Conservation (phyloP, 169 alveolate species). For the Plasmodium ovale region DNA sequence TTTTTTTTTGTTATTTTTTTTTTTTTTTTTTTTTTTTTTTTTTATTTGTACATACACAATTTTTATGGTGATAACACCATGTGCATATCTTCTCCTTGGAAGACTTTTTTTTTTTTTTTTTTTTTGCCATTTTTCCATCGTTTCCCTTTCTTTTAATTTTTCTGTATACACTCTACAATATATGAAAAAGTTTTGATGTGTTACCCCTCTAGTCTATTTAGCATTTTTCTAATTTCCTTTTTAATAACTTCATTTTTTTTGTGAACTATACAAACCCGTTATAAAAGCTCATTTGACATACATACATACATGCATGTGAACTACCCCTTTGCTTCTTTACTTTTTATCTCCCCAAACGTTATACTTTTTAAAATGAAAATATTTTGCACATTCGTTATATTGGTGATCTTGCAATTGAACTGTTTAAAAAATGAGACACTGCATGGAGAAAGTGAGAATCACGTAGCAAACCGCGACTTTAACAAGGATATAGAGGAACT, state of each 20-base stretch:
- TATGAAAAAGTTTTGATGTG: too few relatives aligned
- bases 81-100: neutral
- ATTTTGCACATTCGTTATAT: neutral
- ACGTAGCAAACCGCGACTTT: conserved; percentile 18
- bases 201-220: too few relatives aligned
- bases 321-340: too few relatives aligned
- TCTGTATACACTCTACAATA: neutral
- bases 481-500: conserved; percentile 56
- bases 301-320: neutral
- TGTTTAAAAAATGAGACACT: neutral
- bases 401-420: neutral
- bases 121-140: neutral
- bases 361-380: conserved; percentile 24
- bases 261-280: neutral
- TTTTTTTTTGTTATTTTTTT: neutral
- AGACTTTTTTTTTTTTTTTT: conserved; percentile 5
- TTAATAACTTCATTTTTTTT: neutral
- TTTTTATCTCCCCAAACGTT: neutral
- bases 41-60: too few relatives aligned
- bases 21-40: conserved; percentile 15
- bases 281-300: neutral
- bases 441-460: neutral
- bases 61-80: neutral
- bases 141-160: neutral
- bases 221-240: neutral